Conservation (phyloP, 2,329 filamentous ascomycete species). For the Leptographium flavum region DNA sequence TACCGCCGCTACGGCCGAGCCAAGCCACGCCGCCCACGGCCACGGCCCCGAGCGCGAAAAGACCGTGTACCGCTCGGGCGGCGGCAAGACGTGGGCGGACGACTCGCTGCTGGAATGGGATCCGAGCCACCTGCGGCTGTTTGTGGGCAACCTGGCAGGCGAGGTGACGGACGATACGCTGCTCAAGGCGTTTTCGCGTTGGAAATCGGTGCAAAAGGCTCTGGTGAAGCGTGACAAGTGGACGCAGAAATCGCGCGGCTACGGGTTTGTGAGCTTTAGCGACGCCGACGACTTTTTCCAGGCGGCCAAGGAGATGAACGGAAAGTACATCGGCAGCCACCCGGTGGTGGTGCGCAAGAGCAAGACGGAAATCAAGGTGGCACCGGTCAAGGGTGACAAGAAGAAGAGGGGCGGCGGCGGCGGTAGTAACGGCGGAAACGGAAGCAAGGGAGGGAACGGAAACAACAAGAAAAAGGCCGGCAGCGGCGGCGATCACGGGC, state of each 20-base stretch:
- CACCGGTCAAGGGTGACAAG: constrained; percentile 36
- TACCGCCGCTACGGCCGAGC: background rate
- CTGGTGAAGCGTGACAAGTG: constrained; percentile 91
- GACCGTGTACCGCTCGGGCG: constrained; percentile 78
- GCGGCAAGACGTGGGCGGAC: constrained; percentile 88
- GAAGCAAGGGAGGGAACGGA: constrained; percentile 17
- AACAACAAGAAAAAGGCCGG: constrained; percentile 18
- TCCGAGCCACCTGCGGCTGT: constrained; percentile 82
- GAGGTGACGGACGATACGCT: constrained; percentile 95
- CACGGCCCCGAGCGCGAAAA: constrained; percentile 49
- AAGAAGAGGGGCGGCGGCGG: constrained; percentile 18
- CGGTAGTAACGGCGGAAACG: constrained; percentile 14
- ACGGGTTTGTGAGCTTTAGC: constrained; percentile 90
- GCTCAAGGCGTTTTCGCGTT: constrained; percentile 82
- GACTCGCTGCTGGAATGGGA: constrained; percentile 88
- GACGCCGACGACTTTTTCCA: constrained; percentile 94
- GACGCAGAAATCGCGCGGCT: constrained; percentile 91
- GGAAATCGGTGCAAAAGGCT: constrained; percentile 79
- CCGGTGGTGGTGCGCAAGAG: constrained; percentile 78
- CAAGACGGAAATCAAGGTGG: constrained; percentile 79
- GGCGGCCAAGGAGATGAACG: constrained; percentile 94
- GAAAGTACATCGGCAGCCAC: constrained; percentile 97
- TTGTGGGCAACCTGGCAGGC: constrained; percentile 91
- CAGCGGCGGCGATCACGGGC: constrained; percentile 17
- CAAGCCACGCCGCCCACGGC: constrained; percentile 24